Evolutionary conservation across 192 early-diverging fungal genomes (phyloP), one percentile per base, ranked within the genome.

Genomic region (Rhizoclosmatium sp.): DNA sequence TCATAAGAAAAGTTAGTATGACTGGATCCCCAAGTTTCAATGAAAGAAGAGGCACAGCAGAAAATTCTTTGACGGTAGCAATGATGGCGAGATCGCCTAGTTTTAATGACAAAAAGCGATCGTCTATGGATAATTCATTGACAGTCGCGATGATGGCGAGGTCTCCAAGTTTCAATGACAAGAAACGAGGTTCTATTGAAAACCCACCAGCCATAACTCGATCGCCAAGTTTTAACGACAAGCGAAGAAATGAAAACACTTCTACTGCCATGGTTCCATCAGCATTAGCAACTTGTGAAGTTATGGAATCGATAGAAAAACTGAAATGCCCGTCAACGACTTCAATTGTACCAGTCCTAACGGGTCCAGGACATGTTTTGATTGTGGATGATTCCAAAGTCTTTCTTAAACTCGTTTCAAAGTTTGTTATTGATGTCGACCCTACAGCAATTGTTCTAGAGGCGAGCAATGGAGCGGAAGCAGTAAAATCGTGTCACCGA

Each of bases 351-450:
- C 40, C 7, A 39, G n/a, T 68, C 21, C 23, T 42, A 19, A 68
- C 4, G 47, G 5, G 47, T 19, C 14, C 66, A 4, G 72, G 72
- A 47, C n/a, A 60, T 40, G 46, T 79, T 60, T 46, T 79, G 67
- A 62, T 79, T 71, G 78, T 80, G 51, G 82, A 82, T 58, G 78
- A 82, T 78, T 82, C 82, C 3, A 21, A 61, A 42, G 58, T 82
- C 48, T 79, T 72, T 56, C 56, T 77, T 21, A 48, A 68, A 21
- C 61, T 82, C 61, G 47, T 82, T n/a, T 21, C 2, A 19, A 56
- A 41, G 47, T 75, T 82, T n/a, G 14, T 75, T 12, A 64, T 44
- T 4, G n/a, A 19, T 19, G 5, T 60, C 10, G 45, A 45, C 23
- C 21, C 40, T 41, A 7, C 39, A 0, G 47, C 75, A 16, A 68